These are phyloP conservation scores for Rhexocercosporidium sp. DNA, from an alignment of 2,329 filamentous ascomycete species.

Conservation along the genomic window DNA sequence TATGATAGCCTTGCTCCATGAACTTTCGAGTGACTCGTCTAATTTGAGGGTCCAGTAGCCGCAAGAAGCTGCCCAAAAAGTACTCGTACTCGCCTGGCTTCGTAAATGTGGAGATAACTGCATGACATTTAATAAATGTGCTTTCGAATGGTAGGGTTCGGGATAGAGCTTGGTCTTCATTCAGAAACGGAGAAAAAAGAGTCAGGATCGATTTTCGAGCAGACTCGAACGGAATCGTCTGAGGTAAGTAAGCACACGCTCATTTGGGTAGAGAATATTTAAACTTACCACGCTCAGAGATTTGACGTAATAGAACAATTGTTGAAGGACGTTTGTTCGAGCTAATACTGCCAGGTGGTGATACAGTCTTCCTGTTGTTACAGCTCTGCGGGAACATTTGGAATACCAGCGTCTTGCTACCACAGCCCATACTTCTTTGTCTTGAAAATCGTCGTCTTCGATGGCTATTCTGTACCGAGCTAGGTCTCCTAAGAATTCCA, in stretches of 20 bases:
- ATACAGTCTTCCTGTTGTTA: constrained; percentile 78
- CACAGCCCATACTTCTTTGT: constrained; percentile 78
- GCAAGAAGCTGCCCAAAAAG: constrained; percentile 55
- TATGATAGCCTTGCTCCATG: constrained; percentile 58
- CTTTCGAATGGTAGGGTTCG: constrained; percentile 56
- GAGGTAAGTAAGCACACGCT: no score
- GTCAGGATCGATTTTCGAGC: constrained; percentile 73
- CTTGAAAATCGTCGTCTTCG: constrained; percentile 77
- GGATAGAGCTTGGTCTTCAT: constrained; percentile 43
- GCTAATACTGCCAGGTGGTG: constrained; percentile 87
- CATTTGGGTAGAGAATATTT: no score
- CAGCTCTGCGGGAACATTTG: constrained; percentile 72
- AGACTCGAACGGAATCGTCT: constrained; percentile 55
- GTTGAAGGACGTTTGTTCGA: constrained; percentile 69
- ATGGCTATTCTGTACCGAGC: constrained; percentile 88
- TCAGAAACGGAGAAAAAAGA: constrained; percentile 65
- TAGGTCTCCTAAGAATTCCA: constrained; percentile 85
- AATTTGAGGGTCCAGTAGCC: constrained; percentile 62
- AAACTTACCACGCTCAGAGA: constrained; percentile 62
- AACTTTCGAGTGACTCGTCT: constrained; percentile 50
- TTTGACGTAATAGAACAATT: constrained; percentile 75
- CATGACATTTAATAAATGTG: constrained; percentile 67
- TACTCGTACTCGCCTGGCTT: constrained; percentile 52
- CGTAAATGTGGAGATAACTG: constrained; percentile 63
- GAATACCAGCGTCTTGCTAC: constrained; percentile 78